Evolutionary conservation across 1,284 basidiomycete species (phyloP), one percentile per base, ranked within the genome.

Genomic region (Golubevia pallescens): DNA sequence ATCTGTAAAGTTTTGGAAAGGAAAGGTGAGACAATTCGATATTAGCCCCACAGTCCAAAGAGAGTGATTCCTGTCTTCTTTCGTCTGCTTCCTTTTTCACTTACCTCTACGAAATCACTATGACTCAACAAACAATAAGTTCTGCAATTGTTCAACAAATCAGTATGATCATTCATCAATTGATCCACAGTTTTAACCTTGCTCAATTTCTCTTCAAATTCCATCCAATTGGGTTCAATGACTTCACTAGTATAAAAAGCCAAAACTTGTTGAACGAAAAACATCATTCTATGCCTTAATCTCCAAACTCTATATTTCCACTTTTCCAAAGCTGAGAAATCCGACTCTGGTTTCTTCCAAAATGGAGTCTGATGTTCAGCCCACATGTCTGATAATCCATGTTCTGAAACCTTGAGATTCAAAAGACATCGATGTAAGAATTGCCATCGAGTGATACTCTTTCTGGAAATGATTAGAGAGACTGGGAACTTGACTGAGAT

Each of bases 121-220:
- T 85, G 75, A 10, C 78, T 85, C 52, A 85, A 76, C 82, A 85
- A 84, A 67, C 79, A 75, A 68, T 80, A 77, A 57, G 79, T 82
- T 13, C 81, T 58, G 55, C 78, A 80, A 14, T 69, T 74, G 63
- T 85, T 85, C 32, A 85, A 64, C 56, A 84, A 85, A 42, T 75
- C 74, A 57, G 81, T 78, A 61, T 85, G 82, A 60, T 84, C 73
- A 62, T 76, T 77, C 81, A 85, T 79, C 24, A 85, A 72, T 63
- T 81, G 75, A 62, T 85, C 82, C 13, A 85, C 82, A 19, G 82
- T 84, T 58, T 70, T 74, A 19, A 78, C 81, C 8, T 63, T 68
- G 34, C 62, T 65, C 62, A 85, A 68, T 69, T 75, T 75, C 23
- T 62, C 60, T 61, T 82, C 78, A 10, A 85, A 68, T 6, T 82